Evolutionary conservation across 371 early-diverging fungal genomes (phyloP).

Genomic region (Amoeboaphelidium occidentale): DNA sequence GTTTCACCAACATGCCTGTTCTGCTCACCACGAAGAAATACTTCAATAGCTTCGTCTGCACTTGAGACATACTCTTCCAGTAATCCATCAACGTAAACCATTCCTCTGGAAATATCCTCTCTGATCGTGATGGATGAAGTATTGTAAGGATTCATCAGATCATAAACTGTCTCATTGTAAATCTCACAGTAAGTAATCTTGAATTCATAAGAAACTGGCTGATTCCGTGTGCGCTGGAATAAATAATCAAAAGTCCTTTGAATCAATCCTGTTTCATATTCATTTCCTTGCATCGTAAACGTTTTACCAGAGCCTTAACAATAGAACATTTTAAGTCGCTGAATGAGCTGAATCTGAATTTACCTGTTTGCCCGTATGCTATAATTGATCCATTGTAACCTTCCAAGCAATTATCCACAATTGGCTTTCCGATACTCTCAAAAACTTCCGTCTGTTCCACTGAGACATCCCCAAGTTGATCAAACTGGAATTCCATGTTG

Average conservation of each 20-base stretch:
- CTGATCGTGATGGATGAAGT: slow-evolving; percentile 14
- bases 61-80: slow-evolving; percentile 9
- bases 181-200: slow-evolving; percentile 20
- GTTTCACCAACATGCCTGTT: slow-evolving; percentile 17
- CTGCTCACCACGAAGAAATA: slow-evolving; percentile 9
- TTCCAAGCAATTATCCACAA: neutral
- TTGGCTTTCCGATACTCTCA: neutral
- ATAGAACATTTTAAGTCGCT: no score
- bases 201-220: slow-evolving; percentile 4
- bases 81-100: slow-evolving; percentile 11
- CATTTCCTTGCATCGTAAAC: slow-evolving; percentile 14
- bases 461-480: no score
- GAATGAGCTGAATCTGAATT: no score
- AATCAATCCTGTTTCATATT: slow-evolving; percentile 11
- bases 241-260: slow-evolving; percentile 10
- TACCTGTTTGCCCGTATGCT: neutral
- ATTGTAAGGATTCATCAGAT: slow-evolving; percentile 13
- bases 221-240: slow-evolving; percentile 4
- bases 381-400: neutral
- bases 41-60: slow-evolving; percentile 7
- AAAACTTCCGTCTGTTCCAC: slow-evolving; percentile 1
- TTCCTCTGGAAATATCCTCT: slow-evolving; percentile 9
- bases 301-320: slow-evolving; percentile 15
- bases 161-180: slow-evolving; percentile 25
- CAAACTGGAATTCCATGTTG: no score